These are phyloP conservation scores for Sutorius australiensis DNA, from an alignment of 768 basidiomycete species.

Conservation along the genomic window DNA sequence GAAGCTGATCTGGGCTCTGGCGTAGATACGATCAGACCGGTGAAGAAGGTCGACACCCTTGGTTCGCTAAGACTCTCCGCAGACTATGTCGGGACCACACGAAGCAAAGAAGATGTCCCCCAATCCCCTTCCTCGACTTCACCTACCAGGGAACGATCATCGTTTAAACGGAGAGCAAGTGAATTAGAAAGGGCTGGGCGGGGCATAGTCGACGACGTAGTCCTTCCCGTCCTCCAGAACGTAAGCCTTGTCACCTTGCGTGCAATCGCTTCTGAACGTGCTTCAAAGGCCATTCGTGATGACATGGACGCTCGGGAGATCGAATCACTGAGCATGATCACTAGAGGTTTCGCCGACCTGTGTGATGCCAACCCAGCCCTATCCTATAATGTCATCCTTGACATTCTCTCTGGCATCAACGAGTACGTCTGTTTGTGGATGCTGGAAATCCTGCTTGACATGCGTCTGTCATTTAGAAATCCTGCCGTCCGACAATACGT, in stretches of 20 bases:
- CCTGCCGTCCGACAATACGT: conserved; percentile 76
- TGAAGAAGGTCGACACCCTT: conserved; percentile 84
- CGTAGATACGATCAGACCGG: conserved; percentile 86
- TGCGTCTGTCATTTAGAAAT: conserved; percentile 49
- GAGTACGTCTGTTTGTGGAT: conserved; percentile 54
- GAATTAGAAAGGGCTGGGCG: conserved; percentile 63
- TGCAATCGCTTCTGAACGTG: conserved; percentile 1
- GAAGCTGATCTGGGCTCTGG: conserved; percentile 86
- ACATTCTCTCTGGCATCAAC: conserved; percentile 86
- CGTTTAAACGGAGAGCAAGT: conserved; percentile 49
- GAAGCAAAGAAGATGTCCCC: conserved; percentile 48
- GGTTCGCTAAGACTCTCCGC: conserved; percentile 73
- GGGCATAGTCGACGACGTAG: conserved; percentile 75
- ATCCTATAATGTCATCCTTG: conserved; percentile 84
- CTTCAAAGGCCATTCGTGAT: conserved; percentile 59
- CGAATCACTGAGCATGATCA: conserved; percentile 85
- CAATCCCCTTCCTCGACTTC: conserved; percentile 42
- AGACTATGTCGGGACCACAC: conserved; percentile 75
- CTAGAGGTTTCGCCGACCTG: conserved; percentile 85
- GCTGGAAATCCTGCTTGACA: conserved; percentile 3
- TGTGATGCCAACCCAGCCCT: conserved; percentile 79
- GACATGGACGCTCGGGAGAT: conserved; percentile 88
- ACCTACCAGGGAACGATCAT: conserved; percentile 36
- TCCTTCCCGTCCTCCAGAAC: conserved; percentile 73
- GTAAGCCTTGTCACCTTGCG: conserved; percentile 38